A percentile compares a stretch with the other conserved stretches of the same genome.
phyloP scores from a whole-genome alignment of 257 asterid species.

The Capsicum pubescens region DNA sequence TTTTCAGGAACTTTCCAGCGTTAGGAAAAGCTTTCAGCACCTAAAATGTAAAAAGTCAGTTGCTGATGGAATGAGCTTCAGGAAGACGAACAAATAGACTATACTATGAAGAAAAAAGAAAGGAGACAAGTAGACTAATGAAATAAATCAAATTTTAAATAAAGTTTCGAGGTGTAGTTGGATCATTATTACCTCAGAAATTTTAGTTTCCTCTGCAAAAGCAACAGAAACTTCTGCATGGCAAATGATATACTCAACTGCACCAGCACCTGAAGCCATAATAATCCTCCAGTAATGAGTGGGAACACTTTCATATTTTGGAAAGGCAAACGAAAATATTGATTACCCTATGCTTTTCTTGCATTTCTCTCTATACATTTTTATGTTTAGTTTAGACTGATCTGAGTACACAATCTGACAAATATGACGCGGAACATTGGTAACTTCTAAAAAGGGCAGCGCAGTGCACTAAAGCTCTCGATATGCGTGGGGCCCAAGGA shows the following conservation, averaged over 20 bases:
- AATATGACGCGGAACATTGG: background rate
- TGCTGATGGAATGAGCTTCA: background rate
- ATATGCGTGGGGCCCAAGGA: no score
- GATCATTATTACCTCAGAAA: conserved; percentile 60
- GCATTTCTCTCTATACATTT: background rate
- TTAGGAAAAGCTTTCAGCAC: conserved; percentile 70
- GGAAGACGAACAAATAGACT: background rate
- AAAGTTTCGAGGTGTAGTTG: background rate
- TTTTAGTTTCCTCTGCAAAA: conserved; percentile 71
- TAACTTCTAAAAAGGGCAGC: background rate
- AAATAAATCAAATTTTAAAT: background rate
- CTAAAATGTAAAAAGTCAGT: conserved; percentile 38
- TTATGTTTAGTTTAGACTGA: background rate
- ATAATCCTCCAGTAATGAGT: conserved; percentile 13
- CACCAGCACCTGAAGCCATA: conserved; percentile 72
- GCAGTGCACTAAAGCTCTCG: no score
- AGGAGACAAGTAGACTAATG: background rate
- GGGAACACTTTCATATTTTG: no score
- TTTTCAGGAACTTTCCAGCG: conserved; percentile 59
- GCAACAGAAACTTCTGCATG: conserved; percentile 77
- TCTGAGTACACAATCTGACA: background rate
- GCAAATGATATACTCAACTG: conserved; percentile 71
- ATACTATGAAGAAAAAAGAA: background rate
- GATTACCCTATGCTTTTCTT: background rate
- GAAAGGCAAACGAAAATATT: background rate